phyloP scores from a whole-genome alignment of 1,284 basidiomycete species.

The Tylopilus sp. region DNA sequence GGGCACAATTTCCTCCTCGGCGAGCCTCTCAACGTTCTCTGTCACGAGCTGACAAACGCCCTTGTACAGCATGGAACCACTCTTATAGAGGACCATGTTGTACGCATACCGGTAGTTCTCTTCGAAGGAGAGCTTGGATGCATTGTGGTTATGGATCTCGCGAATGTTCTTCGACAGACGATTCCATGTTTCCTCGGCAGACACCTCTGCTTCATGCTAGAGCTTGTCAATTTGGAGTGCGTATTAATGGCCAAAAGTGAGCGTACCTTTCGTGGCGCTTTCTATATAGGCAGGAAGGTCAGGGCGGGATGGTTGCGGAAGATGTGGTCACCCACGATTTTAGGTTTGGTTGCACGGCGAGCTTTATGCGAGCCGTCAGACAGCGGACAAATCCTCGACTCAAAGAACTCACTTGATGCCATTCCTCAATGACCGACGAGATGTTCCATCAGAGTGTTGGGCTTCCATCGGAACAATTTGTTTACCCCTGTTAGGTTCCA shows the following conservation, averaged over 20 bases:
- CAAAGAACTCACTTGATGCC: slow-evolving; percentile 39
- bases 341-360: slow-evolving; percentile 42
- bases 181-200: slow-evolving; percentile 70
- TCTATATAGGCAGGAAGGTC: slow-evolving; percentile 36
- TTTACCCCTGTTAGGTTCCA: slow-evolving; percentile 34
- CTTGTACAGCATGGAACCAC: slow-evolving; percentile 84
- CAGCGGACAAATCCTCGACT: background rate
- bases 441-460: slow-evolving; percentile 19
- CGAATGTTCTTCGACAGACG: slow-evolving; percentile 79
- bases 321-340: slow-evolving; percentile 43
- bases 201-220: slow-evolving; percentile 65
- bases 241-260: background rate
- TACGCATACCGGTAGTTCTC: slow-evolving; percentile 95
- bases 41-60: slow-evolving; percentile 78
- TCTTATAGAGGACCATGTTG: slow-evolving; percentile 86
- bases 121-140: slow-evolving; percentile 89
- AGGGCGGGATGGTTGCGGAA: slow-evolving; percentile 18
- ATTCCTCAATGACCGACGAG: slow-evolving; percentile 27
- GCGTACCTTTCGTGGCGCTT: slow-evolving; percentile 51
- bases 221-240: slow-evolving; percentile 2
- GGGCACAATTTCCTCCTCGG: slow-evolving; percentile 74
- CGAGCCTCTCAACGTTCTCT: slow-evolving; percentile 80
- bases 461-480: slow-evolving; percentile 21
- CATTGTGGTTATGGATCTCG: slow-evolving; percentile 95
- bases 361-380: slow-evolving; percentile 25